Conservation (phyloP, 2,329 filamentous ascomycete genomes). For the Aspergillus glaucus region DNA sequence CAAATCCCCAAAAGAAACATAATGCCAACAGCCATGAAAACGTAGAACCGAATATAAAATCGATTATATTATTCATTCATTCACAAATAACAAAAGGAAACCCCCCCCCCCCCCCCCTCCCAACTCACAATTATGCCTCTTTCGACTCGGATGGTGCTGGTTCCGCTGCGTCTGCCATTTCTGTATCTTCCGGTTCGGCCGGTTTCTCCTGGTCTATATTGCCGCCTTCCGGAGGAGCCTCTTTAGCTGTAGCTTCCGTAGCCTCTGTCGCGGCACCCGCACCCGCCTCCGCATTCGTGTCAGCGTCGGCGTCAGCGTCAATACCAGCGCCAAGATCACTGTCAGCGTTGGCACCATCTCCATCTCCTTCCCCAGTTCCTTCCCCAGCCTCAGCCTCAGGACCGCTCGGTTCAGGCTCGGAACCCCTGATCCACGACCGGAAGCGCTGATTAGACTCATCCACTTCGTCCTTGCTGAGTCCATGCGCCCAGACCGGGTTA, state of each 20-base stretch:
- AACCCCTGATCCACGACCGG: constrained; percentile 41
- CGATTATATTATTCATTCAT: too few relatives aligned
- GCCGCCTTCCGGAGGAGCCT: constrained; percentile 5
- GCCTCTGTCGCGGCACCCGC: constrained; percentile 10
- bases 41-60: constrained; percentile 6
- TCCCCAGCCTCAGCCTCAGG: constrained; percentile 10
- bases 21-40: constrained; percentile 2
- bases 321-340: background rate
- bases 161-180: constrained; percentile 29
- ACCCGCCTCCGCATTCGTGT: constrained; percentile 13
- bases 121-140: constrained; percentile 9
- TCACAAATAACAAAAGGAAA: background rate
- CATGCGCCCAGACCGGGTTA: constrained; percentile 48
- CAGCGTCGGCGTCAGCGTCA: background rate
- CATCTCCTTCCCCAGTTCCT: background rate
- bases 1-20: constrained; percentile 1
- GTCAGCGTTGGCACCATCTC: constrained; percentile 9
- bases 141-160: constrained; percentile 12
- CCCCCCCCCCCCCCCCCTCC: too few relatives aligned
- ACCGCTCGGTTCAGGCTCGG: constrained; percentile 4
- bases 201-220: background rate
- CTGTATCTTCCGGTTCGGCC: constrained; percentile 14
- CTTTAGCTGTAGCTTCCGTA: constrained; percentile 6
- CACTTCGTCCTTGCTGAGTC: constrained; percentile 45
- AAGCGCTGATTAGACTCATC: constrained; percentile 43